Percentiles rank a stretch among this genome's conserved stretches.
Evolutionary conservation across 2,329 filamentous ascomycete species (phyloP).

Genomic region (Polychaeton citri): DNA sequence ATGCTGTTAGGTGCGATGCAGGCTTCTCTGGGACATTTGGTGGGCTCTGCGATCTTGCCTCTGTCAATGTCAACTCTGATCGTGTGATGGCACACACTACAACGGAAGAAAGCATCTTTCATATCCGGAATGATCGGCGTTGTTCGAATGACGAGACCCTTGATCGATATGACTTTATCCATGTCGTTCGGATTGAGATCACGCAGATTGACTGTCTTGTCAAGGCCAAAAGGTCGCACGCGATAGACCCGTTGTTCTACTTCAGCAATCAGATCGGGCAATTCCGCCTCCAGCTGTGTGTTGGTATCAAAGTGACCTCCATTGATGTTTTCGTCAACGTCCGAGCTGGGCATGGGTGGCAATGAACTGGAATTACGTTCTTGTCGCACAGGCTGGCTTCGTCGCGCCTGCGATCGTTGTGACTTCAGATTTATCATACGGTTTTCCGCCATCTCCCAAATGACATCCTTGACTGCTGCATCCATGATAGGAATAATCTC

Average conservation of each 20-base stretch:
- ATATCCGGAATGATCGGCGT: conserved; percentile 97
- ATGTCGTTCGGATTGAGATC: conserved; percentile 92
- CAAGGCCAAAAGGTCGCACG: conserved; percentile 78
- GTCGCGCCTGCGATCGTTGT: conserved; percentile 38
- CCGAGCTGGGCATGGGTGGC: conserved; percentile 67
- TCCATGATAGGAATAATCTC: conserved; percentile 97
- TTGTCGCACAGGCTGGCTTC: conserved; percentile 21
- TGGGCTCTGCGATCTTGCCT: conserved; percentile 91
- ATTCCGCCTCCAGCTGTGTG: conserved; percentile 31
- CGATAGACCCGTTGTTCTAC: conserved; percentile 71
- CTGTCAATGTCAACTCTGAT: conserved; percentile 85
- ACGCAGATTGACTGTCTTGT: conserved; percentile 77
- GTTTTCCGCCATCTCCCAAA: conserved; percentile 75
- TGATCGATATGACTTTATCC: conserved; percentile 89
- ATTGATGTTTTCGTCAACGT: conserved; percentile 34
- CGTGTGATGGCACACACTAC: conserved; percentile 82
- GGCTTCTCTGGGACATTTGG: conserved; percentile 67
- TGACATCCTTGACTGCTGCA: conserved; percentile 80
- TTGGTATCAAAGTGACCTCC: conserved; percentile 10
- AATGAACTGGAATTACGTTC: conserved; percentile 50
- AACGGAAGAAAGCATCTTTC: conserved; percentile 97
- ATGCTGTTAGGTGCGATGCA: conserved; percentile 87
- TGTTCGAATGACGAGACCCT: conserved; percentile 88
- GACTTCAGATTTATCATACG: conserved; percentile 58
- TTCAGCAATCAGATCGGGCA: conserved; percentile 60